phyloP scores from a whole-genome alignment of 177 flowering plant genomes.

The Vitis hybrid region DNA sequence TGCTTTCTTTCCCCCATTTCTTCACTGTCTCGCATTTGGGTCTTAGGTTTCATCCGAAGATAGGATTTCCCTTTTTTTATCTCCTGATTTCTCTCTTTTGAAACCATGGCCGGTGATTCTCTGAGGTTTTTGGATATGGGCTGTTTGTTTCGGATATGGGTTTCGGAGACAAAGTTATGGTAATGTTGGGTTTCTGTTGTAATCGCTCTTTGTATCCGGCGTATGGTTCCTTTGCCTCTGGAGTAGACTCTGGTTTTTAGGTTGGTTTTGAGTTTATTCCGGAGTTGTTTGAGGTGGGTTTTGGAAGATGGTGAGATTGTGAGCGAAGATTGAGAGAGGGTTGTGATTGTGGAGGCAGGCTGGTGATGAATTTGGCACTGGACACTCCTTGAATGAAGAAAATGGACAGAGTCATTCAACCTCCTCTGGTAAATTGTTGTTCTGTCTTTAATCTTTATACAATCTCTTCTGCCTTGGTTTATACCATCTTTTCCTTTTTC shows the following conservation, averaged over 20 bases:
- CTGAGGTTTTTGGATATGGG: conserved; percentile 16
- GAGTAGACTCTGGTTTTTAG: conserved; percentile 3
- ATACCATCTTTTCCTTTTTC: neutral
- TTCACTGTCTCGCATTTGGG: conserved; percentile 31
- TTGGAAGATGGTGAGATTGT: neutral
- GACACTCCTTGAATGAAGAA: conserved; percentile 18
- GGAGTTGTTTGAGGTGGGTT: conserved; percentile 2
- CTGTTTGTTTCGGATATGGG: conserved; percentile 18
- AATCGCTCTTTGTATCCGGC: neutral
- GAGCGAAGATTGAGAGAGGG: neutral
- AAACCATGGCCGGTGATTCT: conserved; percentile 7
- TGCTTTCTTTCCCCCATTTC: conserved; percentile 23
- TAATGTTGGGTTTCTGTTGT: conserved; percentile 5
- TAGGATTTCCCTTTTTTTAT: conserved; percentile 15
- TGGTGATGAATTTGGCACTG: conserved; percentile 12
- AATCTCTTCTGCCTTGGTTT: neutral
- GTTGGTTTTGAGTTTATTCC: neutral
- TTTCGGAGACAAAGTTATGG: conserved; percentile 7
- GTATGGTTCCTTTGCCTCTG: conserved; percentile 13
- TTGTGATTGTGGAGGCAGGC: neutral
- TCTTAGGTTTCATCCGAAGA: conserved; percentile 1
- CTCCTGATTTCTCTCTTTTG: conserved; percentile 7
- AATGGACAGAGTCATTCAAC: conserved; percentile 72
- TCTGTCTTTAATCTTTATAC: neutral
- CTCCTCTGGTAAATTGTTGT: conserved; percentile 57